Base-by-base conservation (phyloP, 2,329 filamentous ascomycete species). In the Proliferodiscus dingleyae region DNA sequence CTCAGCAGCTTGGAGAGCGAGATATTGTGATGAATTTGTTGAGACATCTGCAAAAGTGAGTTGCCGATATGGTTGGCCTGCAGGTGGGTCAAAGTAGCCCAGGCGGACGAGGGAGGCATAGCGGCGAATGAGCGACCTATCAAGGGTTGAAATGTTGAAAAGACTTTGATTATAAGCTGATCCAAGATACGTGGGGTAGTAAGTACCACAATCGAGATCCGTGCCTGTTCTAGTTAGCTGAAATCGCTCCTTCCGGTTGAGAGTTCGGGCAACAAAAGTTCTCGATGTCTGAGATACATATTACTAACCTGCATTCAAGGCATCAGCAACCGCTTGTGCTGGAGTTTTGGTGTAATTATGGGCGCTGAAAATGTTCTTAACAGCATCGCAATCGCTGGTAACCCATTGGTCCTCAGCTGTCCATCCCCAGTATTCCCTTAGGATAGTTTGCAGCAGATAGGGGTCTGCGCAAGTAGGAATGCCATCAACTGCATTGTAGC, bases 371-470 rank as follows among this genome's bases (percentile, higher is more conserved):
- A 84, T 72, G 56, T 83, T 75, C 34, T 74, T 67, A 1, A 84
- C 69, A 0, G 83, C 75, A 45, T 81, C 80, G 53, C 83, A 57
- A 28, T 54, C 52, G 8, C 44, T 41, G 5, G 43, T 47, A 4
- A 87, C 72, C 59, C 75, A 83, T 50, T 83, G 77, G 40, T 80
- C 72, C 34, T 78, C 71, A 2, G 74, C 70, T 0, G 72, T 76
- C 71, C 81, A 87, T 40, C 70, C 71, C 77, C 81, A 87, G 57
- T 80, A 76, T 36, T 83, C 74, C 2, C 83, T 73, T 2, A 87
- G 69, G 10, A 87, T 68, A 0, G 75, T 75, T 49, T 81, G 70
- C 22, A 86, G 68, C 1, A 86, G 69, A 52, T 80, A 86, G 0
- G 69, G 66, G 51, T 77, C 77, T 0, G 80, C 78, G 54, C 82